A percentile compares a stretch with the other conserved stretches of the same genome.
Evolutionary conservation across 345 rosid species (phyloP).

Genomic region (Hevea brasiliensis): DNA sequence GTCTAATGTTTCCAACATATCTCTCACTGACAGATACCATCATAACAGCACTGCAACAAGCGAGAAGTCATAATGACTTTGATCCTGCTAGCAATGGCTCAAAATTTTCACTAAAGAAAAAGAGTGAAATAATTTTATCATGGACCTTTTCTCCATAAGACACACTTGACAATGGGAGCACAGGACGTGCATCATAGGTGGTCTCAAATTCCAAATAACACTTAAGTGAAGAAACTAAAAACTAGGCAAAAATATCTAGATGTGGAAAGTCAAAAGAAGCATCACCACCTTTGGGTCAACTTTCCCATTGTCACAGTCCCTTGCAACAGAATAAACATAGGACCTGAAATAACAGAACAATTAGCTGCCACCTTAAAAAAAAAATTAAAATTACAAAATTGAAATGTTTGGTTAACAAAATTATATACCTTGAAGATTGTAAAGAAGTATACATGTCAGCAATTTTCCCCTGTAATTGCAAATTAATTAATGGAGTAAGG

Average conservation of each 20-base stretch:
- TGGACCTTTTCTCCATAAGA: neutral
- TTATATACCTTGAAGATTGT: constrained; percentile 76
- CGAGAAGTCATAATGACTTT: neutral
- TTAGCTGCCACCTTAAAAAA: neutral
- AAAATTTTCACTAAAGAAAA: neutral
- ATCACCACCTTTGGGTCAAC: constrained; percentile 66
- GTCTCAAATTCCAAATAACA: neutral
- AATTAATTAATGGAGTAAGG: constrained; percentile 3
- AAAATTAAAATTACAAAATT: constrained; percentile 6
- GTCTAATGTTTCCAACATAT: neutral
- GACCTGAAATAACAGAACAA: constrained; percentile 48
- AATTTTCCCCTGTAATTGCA: constrained; percentile 72
- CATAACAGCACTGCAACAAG: neutral
- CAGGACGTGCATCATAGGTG: neutral
- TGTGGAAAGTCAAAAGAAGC: neutral
- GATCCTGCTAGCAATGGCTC: neutral
- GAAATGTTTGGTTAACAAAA: neutral
- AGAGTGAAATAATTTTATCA: neutral
- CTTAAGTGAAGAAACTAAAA: neutral
- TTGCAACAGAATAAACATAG: constrained; percentile 82
- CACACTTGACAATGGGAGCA: neutral
- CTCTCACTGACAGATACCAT: neutral
- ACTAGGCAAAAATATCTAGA: neutral
- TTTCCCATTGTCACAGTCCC: constrained; percentile 77
- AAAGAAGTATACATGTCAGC: constrained; percentile 92